phyloP scores from a whole-genome alignment of 2,329 filamentous ascomycete species.

The Neonectria punicea region DNA sequence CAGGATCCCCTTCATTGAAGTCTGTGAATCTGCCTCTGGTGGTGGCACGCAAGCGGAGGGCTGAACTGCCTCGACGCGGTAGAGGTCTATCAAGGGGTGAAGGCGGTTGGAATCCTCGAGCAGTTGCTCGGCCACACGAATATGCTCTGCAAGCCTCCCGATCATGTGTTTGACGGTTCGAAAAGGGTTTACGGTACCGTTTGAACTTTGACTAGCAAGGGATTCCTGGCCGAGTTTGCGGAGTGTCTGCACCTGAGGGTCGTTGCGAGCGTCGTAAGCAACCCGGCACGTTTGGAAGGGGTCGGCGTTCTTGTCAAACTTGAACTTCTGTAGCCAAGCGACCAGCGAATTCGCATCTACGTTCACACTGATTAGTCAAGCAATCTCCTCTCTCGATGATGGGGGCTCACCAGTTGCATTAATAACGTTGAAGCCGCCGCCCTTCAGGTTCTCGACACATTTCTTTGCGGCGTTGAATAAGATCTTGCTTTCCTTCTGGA shows the following conservation, averaged over 20 bases:
- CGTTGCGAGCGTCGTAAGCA: constrained; percentile 31
- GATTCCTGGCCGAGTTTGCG: constrained; percentile 21
- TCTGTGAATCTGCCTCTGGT: constrained; percentile 43
- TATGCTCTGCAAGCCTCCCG: constrained; percentile 56
- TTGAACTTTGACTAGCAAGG: not conserved
- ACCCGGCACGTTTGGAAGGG: constrained; percentile 15
- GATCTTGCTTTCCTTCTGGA: constrained; percentile 37
- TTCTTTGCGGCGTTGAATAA: constrained; percentile 24
- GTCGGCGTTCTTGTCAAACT: not conserved
- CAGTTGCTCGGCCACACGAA: constrained; percentile 52
- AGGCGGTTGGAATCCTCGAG: constrained; percentile 47
- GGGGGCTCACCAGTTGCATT: not conserved
- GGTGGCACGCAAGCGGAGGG: constrained; percentile 18
- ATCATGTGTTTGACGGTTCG: constrained; percentile 52
- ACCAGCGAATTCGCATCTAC: constrained; percentile 12
- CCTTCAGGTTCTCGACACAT: constrained; percentile 27
- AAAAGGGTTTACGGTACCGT: constrained; percentile 34
- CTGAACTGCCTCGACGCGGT: constrained; percentile 39
- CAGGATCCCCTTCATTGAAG: constrained; percentile 46
- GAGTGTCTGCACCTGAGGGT: constrained; percentile 32
- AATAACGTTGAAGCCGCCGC: not conserved
- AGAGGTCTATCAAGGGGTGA: constrained; percentile 46
- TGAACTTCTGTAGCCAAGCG: constrained; percentile 29
- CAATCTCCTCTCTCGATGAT: not conserved
- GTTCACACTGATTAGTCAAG: not conserved